Conservation (phyloP, 106 monocot genomes). For the Phalaenopsis aphrodite region DNA sequence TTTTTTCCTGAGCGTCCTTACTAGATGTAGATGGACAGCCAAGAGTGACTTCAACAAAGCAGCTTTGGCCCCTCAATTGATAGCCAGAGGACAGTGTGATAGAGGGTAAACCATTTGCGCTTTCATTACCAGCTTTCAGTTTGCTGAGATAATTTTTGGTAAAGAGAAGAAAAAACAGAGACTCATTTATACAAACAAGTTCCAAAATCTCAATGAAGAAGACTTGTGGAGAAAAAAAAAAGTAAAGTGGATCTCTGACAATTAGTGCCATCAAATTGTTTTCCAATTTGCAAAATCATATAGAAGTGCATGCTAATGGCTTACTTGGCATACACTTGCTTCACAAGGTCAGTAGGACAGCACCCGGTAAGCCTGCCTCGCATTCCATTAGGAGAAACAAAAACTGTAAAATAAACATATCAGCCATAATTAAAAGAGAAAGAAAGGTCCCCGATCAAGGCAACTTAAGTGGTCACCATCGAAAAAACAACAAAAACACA, state of each 20-base stretch:
- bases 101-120: constrained; percentile 27
- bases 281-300: not conserved
- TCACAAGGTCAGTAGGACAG: constrained; percentile 88
- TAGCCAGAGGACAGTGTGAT: constrained; percentile 43
- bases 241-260: not conserved
- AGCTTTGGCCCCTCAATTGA: constrained; percentile 66
- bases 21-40: constrained; percentile 35
- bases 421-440: not conserved
- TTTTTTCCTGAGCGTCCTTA: constrained; percentile 14
- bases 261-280: not conserved
- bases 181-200: not conserved
- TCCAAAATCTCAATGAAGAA: not conserved
- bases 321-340: constrained; percentile 81
- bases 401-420: constrained; percentile 46
- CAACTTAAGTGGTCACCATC: not conserved
- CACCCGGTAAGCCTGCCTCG: constrained; percentile 76
- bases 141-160: constrained; percentile 38
- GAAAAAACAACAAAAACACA: not conserved
- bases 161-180: not conserved
- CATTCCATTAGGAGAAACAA: constrained; percentile 91
- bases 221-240: not conserved
- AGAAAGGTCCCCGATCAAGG: not conserved
- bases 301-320: not conserved
- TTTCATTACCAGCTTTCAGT: constrained; percentile 39
- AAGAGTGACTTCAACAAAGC: constrained; percentile 77